Percentiles rank a stretch among this genome's conserved stretches.
Evolutionary conservation across 139 green algal species (phyloP).

Genomic region (Asterochloris sp.): DNA sequence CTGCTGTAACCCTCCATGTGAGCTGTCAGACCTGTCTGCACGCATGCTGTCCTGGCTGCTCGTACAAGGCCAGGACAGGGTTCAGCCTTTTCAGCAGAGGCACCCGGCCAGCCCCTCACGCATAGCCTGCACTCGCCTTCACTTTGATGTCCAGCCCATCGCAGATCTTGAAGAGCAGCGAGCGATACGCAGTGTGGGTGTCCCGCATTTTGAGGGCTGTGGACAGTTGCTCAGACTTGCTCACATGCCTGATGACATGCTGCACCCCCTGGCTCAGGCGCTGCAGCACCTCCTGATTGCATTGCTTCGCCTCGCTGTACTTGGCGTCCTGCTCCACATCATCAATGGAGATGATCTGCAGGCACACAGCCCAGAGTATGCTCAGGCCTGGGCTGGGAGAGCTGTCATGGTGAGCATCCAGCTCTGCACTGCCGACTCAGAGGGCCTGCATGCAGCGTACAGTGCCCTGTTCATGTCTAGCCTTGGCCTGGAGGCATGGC

Average conservation of each 20-base stretch:
- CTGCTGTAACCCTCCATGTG: background rate
- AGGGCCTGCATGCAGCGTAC: too few relatives aligned
- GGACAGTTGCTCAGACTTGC: background rate
- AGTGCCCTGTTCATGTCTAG: too few relatives aligned
- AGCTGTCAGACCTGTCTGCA: background rate
- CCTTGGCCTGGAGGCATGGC: too few relatives aligned
- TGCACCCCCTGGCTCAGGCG: constrained; percentile 1
- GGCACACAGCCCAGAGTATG: background rate
- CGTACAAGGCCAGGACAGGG: background rate
- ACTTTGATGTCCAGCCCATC: constrained; percentile 23
- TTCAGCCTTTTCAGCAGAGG: background rate
- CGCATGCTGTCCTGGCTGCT: background rate
- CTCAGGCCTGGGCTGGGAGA: background rate
- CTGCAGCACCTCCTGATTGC: constrained; percentile 10
- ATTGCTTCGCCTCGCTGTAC: background rate
- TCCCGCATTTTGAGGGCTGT: constrained; percentile 20
- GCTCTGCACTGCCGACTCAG: too few relatives aligned
- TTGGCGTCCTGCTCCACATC: background rate
- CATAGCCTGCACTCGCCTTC: constrained; percentile 5
- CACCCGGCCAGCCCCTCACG: background rate
- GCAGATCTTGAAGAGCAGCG: constrained; percentile 4
- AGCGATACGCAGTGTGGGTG: constrained; percentile 10
- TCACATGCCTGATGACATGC: background rate
- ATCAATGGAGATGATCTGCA: constrained; percentile 18
- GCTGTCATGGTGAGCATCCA: background rate